Conservation (phyloP, 2,329 filamentous ascomycete species). For the Helotiales sp. region DNA sequence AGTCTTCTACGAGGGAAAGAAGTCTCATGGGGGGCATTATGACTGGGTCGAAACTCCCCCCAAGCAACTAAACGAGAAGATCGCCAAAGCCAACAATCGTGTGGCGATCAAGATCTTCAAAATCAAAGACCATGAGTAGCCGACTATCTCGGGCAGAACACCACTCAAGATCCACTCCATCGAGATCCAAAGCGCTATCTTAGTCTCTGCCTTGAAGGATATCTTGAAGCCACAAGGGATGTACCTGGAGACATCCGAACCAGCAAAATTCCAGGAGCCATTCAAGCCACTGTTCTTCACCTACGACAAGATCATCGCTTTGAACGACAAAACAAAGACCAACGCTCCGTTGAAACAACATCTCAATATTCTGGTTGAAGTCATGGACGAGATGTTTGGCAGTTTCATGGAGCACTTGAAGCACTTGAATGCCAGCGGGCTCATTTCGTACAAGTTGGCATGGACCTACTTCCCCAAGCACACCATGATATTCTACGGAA, state of each 20-base stretch:
- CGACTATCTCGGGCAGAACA: constrained; percentile 46
- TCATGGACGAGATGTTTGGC: constrained; percentile 52
- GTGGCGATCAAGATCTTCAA: constrained; percentile 54
- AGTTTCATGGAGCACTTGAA: constrained; percentile 46
- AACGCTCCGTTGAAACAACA: constrained; percentile 45
- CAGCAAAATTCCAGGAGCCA: constrained; percentile 46
- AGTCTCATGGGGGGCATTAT: constrained; percentile 14
- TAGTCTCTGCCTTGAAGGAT: constrained; percentile 50
- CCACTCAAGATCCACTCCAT: constrained; percentile 49
- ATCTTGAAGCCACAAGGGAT: constrained; percentile 50
- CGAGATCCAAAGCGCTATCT: constrained; percentile 49
- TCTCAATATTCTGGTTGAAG: constrained; percentile 47
- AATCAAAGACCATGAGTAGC: constrained; percentile 50
- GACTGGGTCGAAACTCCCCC: constrained; percentile 33
- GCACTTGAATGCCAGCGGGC: constrained; percentile 45
- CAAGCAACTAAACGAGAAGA: constrained; percentile 26
- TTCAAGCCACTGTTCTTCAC: constrained; percentile 53
- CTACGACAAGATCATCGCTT: constrained; percentile 48
- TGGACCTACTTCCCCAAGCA: constrained; percentile 53
- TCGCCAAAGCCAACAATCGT: constrained; percentile 43
- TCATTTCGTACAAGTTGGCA: constrained; percentile 49
- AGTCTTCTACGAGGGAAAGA: constrained; percentile 30
- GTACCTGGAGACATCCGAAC: constrained; percentile 47
- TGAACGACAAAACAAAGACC: constrained; percentile 39
- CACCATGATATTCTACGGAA: constrained; percentile 48